These are phyloP conservation scores for Orbilia ellipsospora DNA, from an alignment of 2,329 filamentous ascomycete species.

Conservation along the genomic window DNA sequence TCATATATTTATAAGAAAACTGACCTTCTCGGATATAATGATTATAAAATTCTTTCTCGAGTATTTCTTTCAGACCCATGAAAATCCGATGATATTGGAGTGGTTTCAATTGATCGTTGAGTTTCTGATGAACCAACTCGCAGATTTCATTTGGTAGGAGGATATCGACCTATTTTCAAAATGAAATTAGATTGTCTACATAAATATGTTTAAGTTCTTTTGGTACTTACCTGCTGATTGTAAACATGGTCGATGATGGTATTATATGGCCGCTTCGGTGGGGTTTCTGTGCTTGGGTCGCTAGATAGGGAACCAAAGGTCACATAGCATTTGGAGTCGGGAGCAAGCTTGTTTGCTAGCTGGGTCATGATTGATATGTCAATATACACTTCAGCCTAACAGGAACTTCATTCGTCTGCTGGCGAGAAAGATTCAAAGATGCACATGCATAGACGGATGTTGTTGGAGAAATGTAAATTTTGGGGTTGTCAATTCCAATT, in stretches of 20 bases:
- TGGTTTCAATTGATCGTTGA: conserved; percentile 43
- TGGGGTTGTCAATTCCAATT: no score
- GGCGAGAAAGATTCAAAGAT: not conserved
- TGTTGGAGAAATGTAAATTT: not conserved
- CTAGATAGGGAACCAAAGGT: conserved; percentile 23
- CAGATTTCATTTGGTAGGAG: conserved; percentile 44
- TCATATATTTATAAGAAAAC: conserved; percentile 17
- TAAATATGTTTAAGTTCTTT: not conserved
- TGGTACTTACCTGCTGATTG: conserved; percentile 42
- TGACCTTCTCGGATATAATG: conserved; percentile 82
- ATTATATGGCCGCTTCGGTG: conserved; percentile 29
- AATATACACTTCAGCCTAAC: not conserved
- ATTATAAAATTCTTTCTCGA: conserved; percentile 82
- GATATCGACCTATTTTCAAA: conserved; percentile 30
- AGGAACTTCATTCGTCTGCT: not conserved
- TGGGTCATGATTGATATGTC: conserved; percentile 27
- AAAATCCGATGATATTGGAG: conserved; percentile 73
- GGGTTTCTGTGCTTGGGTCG: not conserved
- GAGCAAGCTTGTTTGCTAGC: conserved; percentile 43
- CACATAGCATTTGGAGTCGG: conserved; percentile 48
- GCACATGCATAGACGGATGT: not conserved
- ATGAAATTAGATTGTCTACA: conserved; percentile 6
- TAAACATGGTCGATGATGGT: conserved; percentile 42
- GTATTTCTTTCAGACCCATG: conserved; percentile 77
- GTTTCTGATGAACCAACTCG: conserved; percentile 32